Evolutionary conservation across 768 basidiomycete species (phyloP), one percentile per base, ranked within the genome.

Genomic region (Boletus subparvulus): DNA sequence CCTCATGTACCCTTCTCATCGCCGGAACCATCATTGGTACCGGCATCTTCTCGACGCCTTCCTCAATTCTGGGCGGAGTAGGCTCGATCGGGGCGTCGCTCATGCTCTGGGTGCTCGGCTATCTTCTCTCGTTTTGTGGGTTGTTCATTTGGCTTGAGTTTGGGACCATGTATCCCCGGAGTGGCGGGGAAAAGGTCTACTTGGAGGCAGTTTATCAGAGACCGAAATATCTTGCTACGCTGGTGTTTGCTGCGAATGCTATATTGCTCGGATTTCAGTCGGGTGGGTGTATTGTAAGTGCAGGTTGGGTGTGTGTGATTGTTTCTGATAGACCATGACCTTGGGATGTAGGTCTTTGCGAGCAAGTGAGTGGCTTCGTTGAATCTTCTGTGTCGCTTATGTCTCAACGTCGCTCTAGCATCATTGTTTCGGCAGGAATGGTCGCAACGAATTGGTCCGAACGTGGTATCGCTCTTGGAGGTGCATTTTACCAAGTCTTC

Each of bases 161-260:
- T 50, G 84, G 84, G 6, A 82, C 82, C 4, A 85, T 85, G 82
- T 81, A 80, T 59, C 84, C 83, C 6, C 75, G 82, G 1, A 82
- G 80, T 13, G 83, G 84, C 10, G 83, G 83, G 7, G 84, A 85
- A 63, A 85, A 86, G 65, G 83, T 85, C 3, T 85, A 85, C 58
- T 69, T 84, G 21, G 84, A 85, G 61, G 81, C 78, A 0, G 72
- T 81, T 1, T 85, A 83, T 64, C 71, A 65, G 47, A 74, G 65
- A 41, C 82, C 82, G 5, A 75, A 69, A 54, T 78, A 76, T 48
- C 69, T 83, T 2, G 77, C 75, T 1, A 83, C 82, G 0, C 69
- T 78, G 6, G 64, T 83, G 10, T 83, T 82, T 52, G 77, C 81
- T 2, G 62, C 69, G 35, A 80, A 79, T 45, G 78, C 80, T 0